Base-by-base conservation (phyloP, 768 basidiomycete species). In the Panus rudis region DNA sequence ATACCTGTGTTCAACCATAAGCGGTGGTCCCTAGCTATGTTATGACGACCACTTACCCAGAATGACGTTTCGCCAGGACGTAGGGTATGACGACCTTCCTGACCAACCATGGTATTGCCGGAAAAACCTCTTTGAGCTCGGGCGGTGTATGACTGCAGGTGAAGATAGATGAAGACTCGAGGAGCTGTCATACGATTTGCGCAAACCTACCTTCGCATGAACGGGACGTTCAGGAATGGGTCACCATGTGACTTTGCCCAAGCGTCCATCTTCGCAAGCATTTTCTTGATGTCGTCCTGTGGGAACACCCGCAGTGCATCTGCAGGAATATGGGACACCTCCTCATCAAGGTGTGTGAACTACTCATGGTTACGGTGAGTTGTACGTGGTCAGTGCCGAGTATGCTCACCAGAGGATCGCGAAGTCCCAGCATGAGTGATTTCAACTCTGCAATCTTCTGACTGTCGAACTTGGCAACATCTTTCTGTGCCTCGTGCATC, bases 321-420 rank as follows among this genome's bases (percentile, higher is more conserved):
- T 2, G 61, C 53, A 2, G 55, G 49, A 24, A 71, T 46, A 40
- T 67, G 64, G 30, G 47, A 53, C 6, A 69, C 54, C 40, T 69
- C 67, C 19, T 67, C 63, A 46, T 64, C 62, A 10, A 71, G 43
- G 47, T 69, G 66, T 6, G 49, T 40, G 46, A 57, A 68, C 66
- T 68, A 20, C 33, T 16, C 33, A 20, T 17, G 33, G 33, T 35
- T 35, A 35, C n/a, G n/a, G 33, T 17, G 28, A 16, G 10, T 30
- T 10, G 28, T 30, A 16, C 28, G 28, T n/a, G n/a, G n/a, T n/a
- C n/a, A n/a, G n/a, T n/a, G n/a, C n/a, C n/a, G n/a, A n/a, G n/a
- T n/a, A n/a, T n/a, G n/a, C n/a, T n/a, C n/a, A n/a, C n/a, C n/a
- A n/a, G n/a, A n/a, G n/a, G n/a, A n/a, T n/a, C n/a, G n/a, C n/a